Conservation (phyloP, 805 yeast species). For the Wickerhamomyces subpelliculosus region DNA sequence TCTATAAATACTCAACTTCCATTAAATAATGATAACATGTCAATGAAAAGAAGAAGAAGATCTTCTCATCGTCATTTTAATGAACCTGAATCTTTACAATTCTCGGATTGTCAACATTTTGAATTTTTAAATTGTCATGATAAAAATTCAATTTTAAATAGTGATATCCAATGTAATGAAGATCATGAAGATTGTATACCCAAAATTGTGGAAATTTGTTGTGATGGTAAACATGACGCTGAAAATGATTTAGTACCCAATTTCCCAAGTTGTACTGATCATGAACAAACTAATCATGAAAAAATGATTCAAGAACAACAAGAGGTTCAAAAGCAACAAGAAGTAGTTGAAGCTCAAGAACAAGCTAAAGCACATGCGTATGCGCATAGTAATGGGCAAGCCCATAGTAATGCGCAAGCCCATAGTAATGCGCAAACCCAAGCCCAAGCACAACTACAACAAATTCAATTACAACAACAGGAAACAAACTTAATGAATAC, state of each 20-base stretch:
- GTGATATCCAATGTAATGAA: slow-evolving; percentile 15
- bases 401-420: background rate
- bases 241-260: slow-evolving; percentile 5
- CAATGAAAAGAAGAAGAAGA: slow-evolving; percentile 1
- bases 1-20: no score
- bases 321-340: no score
- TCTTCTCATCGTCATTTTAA: slow-evolving; percentile 15
- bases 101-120: slow-evolving; percentile 32
- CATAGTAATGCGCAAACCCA: slow-evolving; percentile 1
- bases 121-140: slow-evolving; percentile 34
- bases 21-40: no score
- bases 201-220: slow-evolving; percentile 33
- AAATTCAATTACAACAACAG: background rate
- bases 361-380: no score
- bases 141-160: slow-evolving; percentile 1
- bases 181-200: slow-evolving; percentile 28
- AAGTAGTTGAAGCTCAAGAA: no score
- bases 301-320: no score
- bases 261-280: slow-evolving; percentile 9
- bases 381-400: background rate
- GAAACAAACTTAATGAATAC: background rate
- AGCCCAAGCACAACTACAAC: background rate
- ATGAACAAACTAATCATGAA: background rate
- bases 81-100: slow-evolving; percentile 14
- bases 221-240: slow-evolving; percentile 27